Conservation (phyloP, 106 monocot genomes). For the Apostasia ramifera region DNA sequence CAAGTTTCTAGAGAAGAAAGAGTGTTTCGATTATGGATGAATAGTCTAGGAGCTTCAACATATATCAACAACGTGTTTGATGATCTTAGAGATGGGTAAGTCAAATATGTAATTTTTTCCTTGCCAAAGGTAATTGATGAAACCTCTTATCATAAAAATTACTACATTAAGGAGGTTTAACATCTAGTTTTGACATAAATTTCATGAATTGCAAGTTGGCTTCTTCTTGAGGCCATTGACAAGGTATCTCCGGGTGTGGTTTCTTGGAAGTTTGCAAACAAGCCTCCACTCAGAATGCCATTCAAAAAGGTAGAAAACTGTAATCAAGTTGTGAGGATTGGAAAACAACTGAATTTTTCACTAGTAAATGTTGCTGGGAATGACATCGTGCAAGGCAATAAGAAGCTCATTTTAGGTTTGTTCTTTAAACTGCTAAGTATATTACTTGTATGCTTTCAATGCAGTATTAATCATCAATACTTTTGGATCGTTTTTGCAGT, state of each 20-base stretch:
- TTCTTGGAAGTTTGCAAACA: constrained; percentile 74
- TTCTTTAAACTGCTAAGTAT: background rate
- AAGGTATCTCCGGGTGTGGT: constrained; percentile 71
- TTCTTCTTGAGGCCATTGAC: constrained; percentile 76
- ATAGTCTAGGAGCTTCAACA: constrained; percentile 78
- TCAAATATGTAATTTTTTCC: background rate
- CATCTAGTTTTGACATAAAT: background rate
- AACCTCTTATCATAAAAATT: too few species aligned
- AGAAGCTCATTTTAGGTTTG: constrained; percentile 81
- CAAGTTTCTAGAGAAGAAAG: constrained; percentile 84
- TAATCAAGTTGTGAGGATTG: constrained; percentile 86
- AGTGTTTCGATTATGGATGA: constrained; percentile 75
- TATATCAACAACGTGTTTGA: constrained; percentile 84
- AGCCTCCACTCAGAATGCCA: constrained; percentile 89
- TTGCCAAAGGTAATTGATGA: background rate
- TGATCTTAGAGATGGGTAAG: constrained; percentile 86
- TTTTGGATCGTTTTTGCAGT: too few species aligned
- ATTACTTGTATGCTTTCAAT: background rate
- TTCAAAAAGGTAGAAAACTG: constrained; percentile 93
- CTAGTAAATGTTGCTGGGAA: constrained; percentile 90
- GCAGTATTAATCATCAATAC: too few species aligned
- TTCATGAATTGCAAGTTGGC: constrained; percentile 41
- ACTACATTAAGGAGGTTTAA: too few species aligned
- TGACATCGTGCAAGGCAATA: constrained; percentile 93
- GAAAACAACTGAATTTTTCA: constrained; percentile 82